Base-by-base conservation (phyloP, 345 rosid species). In the Dovyalis caffra region DNA sequence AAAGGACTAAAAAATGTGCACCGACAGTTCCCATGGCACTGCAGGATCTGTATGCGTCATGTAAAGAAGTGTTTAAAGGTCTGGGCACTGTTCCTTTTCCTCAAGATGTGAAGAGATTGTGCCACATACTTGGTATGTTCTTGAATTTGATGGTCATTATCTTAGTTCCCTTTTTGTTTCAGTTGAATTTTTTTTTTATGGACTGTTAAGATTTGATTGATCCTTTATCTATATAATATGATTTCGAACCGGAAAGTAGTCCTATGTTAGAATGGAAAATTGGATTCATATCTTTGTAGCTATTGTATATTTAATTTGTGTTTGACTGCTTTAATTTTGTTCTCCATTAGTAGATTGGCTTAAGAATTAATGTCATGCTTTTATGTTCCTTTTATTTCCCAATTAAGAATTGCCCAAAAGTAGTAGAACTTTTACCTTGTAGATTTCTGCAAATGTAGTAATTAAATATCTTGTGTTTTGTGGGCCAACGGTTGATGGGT, bases 51-150 rank as follows among this genome's bases (percentile, higher is more conserved):
- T 89, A 79, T 76, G 78, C 62, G 77, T 71, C 85, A 0, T 88
- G 97, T 49, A 75, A 33, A 49, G 70, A 88, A 11, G 78, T 88
- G 8, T 91, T 91, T 80, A 83, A 76, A 74, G 91, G 91, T 71
- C 86, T 85, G 64, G 88, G 84, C 67, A 77, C 83, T 33, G 89
- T 87, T 71, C 97, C 93, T 62, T 49, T 74, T 3, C 78, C 82
- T n/a, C 68, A 32, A 26, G 86, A 88, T 76, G 92, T 88, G 4
- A 68, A 79, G 10, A 80, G 57, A 61, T 26, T 91, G 9, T 75
- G 86, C 77, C 25, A 61, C 73, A 70, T 89, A 64, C 83, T 91
- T 18, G 97, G 97, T 91, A 76, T 25, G 82, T 77, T 1, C n/a
- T 20, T 33, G 43, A 32, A 15, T 6, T 31, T 64, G 34, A 32